phyloP scores from a whole-genome alignment of 495 filamentous ascomycete genomes.

The Hypoxylon perforatum region DNA sequence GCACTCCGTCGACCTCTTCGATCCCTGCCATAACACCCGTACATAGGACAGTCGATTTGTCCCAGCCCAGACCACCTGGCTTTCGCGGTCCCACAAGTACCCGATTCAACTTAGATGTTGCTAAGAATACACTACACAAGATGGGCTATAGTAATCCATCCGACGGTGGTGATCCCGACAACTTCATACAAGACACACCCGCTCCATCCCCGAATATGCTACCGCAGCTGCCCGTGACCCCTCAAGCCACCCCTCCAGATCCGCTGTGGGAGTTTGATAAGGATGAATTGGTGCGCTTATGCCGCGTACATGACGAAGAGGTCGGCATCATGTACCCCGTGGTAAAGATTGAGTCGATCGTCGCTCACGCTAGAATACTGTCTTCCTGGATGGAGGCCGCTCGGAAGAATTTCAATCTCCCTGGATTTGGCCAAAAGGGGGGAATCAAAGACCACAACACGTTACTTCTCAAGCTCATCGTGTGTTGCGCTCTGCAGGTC shows the following conservation, averaged over 20 bases:
- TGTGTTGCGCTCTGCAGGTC: constrained; percentile 77
- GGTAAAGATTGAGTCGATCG: constrained; percentile 73
- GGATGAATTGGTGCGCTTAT: constrained; percentile 77
- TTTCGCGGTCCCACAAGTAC: constrained; percentile 90
- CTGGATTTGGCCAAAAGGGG: constrained; percentile 59
- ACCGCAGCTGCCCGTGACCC: constrained; percentile 49
- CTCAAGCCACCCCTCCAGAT: constrained; percentile 63
- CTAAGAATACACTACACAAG: constrained; percentile 84
- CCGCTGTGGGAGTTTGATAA: constrained; percentile 79
- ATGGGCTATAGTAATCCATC: constrained; percentile 79
- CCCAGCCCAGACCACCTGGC: constrained; percentile 62
- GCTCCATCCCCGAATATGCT: constrained; percentile 56
- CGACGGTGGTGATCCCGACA: constrained; percentile 70
- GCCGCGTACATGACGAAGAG: constrained; percentile 81
- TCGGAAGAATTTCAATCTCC: constrained; percentile 40
- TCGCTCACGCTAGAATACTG: constrained; percentile 71
- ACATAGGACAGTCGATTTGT: constrained; percentile 37
- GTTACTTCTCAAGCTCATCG: constrained; percentile 78
- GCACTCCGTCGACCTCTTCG: constrained; percentile 49
- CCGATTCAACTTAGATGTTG: constrained; percentile 86
- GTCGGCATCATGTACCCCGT: constrained; percentile 89
- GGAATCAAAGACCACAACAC: constrained; percentile 75
- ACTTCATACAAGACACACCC: constrained; percentile 65
- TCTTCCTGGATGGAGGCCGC: constrained; percentile 73
- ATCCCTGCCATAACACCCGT: constrained; percentile 47